These are phyloP conservation scores for Cenchrus purpureus DNA, from an alignment of 176 grass and related monocot genomes.

Conservation along the genomic window DNA sequence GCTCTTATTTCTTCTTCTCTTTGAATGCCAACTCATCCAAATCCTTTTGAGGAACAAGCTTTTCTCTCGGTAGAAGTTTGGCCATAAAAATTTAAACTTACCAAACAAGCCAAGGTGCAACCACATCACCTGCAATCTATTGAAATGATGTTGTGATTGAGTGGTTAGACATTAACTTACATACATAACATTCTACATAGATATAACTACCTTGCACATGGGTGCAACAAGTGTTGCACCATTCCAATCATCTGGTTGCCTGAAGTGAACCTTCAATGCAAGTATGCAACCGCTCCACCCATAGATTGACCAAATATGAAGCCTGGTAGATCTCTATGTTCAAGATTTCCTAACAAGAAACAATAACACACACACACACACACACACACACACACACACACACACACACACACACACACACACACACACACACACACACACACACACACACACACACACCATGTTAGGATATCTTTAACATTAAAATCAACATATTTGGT, in stretches of 20 bases:
- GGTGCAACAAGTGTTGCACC: constrained; percentile 93
- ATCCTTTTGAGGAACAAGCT: no score
- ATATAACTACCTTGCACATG: constrained; percentile 90
- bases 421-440: background rate
- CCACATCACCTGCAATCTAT: constrained; percentile 64
- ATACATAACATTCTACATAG: background rate
- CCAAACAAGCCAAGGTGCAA: no score
- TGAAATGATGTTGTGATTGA: constrained; percentile 18
- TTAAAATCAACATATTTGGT: no score
- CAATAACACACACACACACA: background rate
- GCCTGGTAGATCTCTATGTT: constrained; percentile 63
- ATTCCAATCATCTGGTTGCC: constrained; percentile 75
- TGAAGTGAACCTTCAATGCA: constrained; percentile 31
- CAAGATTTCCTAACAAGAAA: constrained; percentile 66
- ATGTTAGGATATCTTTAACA: no score
- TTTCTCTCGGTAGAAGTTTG: no score
- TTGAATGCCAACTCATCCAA: constrained; percentile 67
- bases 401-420: background rate
- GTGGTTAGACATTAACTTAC: background rate
- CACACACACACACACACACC: no score
- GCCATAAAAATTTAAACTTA: no score
- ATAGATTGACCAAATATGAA: constrained; percentile 97
- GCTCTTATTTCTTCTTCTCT: constrained; percentile 74
- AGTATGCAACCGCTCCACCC: constrained; percentile 71
- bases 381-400: no score